These are phyloP conservation scores for Eucalyptus curtisii DNA, from an alignment of 345 rosid species.

Conservation along the genomic window DNA sequence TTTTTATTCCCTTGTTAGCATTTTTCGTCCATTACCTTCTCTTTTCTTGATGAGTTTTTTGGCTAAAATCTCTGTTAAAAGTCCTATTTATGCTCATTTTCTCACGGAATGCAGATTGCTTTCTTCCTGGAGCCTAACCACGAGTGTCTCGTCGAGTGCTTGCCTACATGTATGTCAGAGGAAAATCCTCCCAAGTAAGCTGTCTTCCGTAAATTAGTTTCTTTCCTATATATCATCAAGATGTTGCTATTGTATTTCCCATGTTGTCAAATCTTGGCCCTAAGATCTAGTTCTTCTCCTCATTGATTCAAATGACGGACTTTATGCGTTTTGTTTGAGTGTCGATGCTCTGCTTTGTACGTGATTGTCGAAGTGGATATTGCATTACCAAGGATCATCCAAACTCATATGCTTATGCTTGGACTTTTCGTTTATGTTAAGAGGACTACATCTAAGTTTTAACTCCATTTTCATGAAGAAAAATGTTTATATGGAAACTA, in stretches of 20 bases:
- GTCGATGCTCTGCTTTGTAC: not conserved
- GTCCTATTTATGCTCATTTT: not conserved
- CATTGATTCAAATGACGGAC: not conserved
- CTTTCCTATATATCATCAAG: not conserved
- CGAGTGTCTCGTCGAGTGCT: slow-evolving; percentile 79
- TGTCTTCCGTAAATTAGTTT: not conserved
- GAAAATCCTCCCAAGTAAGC: slow-evolving; percentile 71
- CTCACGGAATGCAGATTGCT: slow-evolving; percentile 42
- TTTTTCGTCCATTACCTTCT: not conserved
- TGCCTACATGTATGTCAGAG: slow-evolving; percentile 79
- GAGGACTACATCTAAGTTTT: not conserved
- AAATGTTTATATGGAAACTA: not conserved
- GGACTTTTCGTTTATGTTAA: not conserved
- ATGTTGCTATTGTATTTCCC: not conserved
- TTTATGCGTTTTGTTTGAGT: not conserved
- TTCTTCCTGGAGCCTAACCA: slow-evolving; percentile 73
- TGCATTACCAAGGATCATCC: not conserved
- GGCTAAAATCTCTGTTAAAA: not conserved
- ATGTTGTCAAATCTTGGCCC: not conserved
- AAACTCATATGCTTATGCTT: not conserved
- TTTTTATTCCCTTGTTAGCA: not conserved
- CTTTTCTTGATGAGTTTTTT: not conserved
- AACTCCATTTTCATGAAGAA: not conserved
- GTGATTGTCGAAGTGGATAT: not conserved
- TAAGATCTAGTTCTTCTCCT: not conserved